Conservation (phyloP, 2,329 filamentous ascomycete genomes). For the Blastomyces emzantsi region DNA sequence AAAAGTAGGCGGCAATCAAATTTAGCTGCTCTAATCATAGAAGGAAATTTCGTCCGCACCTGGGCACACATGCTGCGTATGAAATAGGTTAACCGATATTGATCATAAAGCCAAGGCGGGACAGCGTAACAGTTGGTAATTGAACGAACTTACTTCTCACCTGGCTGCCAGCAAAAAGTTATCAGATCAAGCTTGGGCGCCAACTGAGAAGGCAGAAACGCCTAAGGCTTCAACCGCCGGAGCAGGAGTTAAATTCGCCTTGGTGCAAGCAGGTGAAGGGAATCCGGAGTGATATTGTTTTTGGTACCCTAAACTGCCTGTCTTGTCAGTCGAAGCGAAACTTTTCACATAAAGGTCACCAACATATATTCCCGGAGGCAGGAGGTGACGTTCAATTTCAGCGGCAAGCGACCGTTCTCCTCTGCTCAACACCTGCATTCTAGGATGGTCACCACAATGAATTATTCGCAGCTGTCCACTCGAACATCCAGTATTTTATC, state of each 20-base stretch:
- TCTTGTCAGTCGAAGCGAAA: background rate
- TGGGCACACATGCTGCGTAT: background rate
- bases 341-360: too few relatives aligned
- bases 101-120: background rate
- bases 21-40: background rate
- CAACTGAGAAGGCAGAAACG: background rate
- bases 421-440: background rate
- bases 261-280: background rate
- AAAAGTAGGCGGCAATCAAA: background rate
- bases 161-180: background rate
- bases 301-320: too few relatives aligned
- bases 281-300: background rate
- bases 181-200: background rate
- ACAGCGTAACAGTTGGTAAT: background rate
- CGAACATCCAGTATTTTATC: conserved; percentile 3
- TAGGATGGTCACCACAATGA: conserved; percentile 1
- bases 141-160: background rate
- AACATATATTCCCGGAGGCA: background rate
- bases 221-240: background rate
- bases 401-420: background rate
- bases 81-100: conserved; percentile 4
- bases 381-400: background rate
- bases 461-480: background rate
- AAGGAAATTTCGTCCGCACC: background rate
- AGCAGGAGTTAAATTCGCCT: background rate